Evolutionary conservation across 768 basidiomycete species (phyloP), one percentile per base, ranked within the genome.

Genomic region (Crepidotus variabilis): DNA sequence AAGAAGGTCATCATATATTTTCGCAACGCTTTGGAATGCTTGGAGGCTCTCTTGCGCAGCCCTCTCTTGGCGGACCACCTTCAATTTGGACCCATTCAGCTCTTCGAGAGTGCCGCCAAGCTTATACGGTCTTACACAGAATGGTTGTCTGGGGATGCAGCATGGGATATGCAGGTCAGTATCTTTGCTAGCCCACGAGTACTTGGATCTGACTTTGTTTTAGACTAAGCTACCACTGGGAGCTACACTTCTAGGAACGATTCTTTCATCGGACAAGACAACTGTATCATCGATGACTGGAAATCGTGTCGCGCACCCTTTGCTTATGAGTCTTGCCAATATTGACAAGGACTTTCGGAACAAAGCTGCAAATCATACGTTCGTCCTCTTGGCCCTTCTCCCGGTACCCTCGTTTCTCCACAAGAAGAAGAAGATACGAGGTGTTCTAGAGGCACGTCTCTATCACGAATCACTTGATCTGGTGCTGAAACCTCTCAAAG

Each of bases 281-380:
- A 60, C 18, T 61, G 64, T 22, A 60, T 61, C 6, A 68, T 65
- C 54, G 65, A 72, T 32, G n/a, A n/a, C n/a, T n/a, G n/a, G n/a
- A n/a, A n/a, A n/a, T n/a, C n/a, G n/a, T n/a, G n/a, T n/a, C n/a
- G n/a, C n/a, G n/a, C n/a, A n/a, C n/a, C 71, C 67, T 0, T 43
- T 71, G 0, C 54, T 71, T 1, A 34, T 72, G 2, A 64, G 48
- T 0, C 36, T 72, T 3, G 66, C 68, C 8, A 73, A 74, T 50
- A 64, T 74, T 0, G 52, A 63, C 35, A 54, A 58, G 6, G 61
- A 57, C 1, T 56, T 70, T 20, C 56, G 55, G 0, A 67, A 62
- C 56, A 71, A 73, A 46, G 67, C 71, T 0, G 65, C 63, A 2
- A 66, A 64, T n/a, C 65, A 70, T 45, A 48, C 57, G 1, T 74